A percentile compares a stretch with the other conserved stretches of the same genome.
phyloP scores from a whole-genome alignment of 2,329 filamentous ascomycete genomes.

The Verticillium dahliae region DNA sequence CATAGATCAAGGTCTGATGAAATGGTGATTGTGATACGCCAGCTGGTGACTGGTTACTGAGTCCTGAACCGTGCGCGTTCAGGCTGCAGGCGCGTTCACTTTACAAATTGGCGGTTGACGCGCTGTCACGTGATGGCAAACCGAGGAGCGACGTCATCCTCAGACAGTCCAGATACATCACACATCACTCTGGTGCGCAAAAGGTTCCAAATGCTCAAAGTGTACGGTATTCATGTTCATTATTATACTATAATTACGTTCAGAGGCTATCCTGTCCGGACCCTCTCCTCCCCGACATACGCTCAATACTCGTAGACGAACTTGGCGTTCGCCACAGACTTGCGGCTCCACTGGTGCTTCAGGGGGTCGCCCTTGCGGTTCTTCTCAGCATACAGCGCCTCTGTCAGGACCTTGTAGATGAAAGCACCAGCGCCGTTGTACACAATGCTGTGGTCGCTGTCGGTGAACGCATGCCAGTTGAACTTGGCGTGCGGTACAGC shows the following conservation, averaged over 20 bases:
- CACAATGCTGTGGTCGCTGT: slow-evolving; percentile 55
- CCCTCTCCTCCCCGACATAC: not conserved
- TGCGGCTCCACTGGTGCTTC: slow-evolving; percentile 28
- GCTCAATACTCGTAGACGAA: slow-evolving; percentile 5
- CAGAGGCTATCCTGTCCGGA: not conserved
- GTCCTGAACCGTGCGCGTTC: not conserved
- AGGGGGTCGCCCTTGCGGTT: slow-evolving; percentile 28
- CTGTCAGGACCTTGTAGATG: slow-evolving; percentile 57
- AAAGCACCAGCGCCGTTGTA: slow-evolving; percentile 52
- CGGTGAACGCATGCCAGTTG: slow-evolving; percentile 58
- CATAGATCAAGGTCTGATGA: no score
- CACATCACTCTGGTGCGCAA: no score
- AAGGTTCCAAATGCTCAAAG: not conserved
- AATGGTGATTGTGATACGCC: no score
- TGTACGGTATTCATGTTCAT: not conserved
- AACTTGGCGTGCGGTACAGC: slow-evolving; percentile 56
- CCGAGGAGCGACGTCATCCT: no score
- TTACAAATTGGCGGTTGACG: not conserved
- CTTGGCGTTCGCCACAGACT: not conserved
- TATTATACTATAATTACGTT: not conserved
- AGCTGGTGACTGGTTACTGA: not conserved
- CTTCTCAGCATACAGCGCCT: slow-evolving; percentile 56
- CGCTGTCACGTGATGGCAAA: not conserved
- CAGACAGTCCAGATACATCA: no score
- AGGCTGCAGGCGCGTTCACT: not conserved